A percentile compares a stretch with the other conserved stretches of the same genome.
Conservation (phyloP, 306 rosid genomes). For the Vigna reflexopilosa region DNA sequence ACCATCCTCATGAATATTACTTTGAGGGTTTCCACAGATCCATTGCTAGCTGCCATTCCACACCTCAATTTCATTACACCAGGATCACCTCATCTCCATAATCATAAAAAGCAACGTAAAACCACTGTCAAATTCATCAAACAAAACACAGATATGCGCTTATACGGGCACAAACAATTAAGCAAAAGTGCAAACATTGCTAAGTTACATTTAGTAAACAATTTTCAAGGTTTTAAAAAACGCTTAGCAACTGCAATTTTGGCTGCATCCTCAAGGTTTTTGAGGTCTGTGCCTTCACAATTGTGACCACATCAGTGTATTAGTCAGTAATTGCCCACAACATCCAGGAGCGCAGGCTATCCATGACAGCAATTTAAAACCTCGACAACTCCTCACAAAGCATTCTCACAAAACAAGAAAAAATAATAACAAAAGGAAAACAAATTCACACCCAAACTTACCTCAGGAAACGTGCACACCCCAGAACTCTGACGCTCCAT, state of each 20-base stretch:
- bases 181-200: background rate
- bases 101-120: background rate
- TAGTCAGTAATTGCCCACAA: background rate
- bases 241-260: background rate
- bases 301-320: background rate
- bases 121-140: conserved; percentile 22
- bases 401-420: conserved; percentile 9
- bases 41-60: conserved; percentile 27
- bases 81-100: conserved; percentile 6
- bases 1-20: conserved; percentile 9
- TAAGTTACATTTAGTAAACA: background rate
- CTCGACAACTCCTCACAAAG: background rate
- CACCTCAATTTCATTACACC: conserved; percentile 16
- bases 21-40: conserved; percentile 4
- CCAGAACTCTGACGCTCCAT: conserved; percentile 66
- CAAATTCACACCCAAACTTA: background rate
- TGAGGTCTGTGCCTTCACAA: background rate
- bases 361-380: background rate
- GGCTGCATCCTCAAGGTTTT: background rate
- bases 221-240: background rate
- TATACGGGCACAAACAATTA: conserved; percentile 14
- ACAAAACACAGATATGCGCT: conserved; percentile 4
- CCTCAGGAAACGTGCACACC: conserved; percentile 74
- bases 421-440: background rate
- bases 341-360: background rate